Conservation (phyloP, 257 asterid genomes). For the Cruciata laevipes region DNA sequence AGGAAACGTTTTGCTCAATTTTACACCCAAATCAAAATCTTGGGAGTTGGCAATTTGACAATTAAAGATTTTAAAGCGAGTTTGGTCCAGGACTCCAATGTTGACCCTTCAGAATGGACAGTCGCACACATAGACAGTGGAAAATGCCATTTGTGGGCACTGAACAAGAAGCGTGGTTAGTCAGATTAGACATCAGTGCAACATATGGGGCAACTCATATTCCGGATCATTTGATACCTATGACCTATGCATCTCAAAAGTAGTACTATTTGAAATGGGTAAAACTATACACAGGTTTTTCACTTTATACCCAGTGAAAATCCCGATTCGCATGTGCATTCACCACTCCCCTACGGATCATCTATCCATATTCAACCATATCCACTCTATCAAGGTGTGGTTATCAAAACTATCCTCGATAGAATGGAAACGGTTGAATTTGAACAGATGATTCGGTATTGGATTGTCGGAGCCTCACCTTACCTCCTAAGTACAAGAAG, state of each 20-base stretch:
- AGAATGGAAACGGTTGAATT: background rate
- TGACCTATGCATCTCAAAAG: background rate
- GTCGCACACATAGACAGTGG: constrained; percentile 2
- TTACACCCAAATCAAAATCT: too few species aligned
- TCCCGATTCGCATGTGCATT: too few species aligned
- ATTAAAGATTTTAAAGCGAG: background rate
- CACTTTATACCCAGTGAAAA: too few species aligned
- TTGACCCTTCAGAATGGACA: constrained; percentile 10
- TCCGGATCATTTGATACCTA: background rate
- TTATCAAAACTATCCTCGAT: background rate
- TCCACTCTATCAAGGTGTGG: background rate
- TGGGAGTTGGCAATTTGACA: background rate
- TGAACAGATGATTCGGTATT: background rate
- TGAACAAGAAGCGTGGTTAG: background rate
- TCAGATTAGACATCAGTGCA: background rate
- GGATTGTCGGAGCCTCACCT: background rate
- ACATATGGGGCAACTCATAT: background rate
- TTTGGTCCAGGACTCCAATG: constrained; percentile 1
- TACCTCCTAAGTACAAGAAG: background rate
- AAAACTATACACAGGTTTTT: background rate
- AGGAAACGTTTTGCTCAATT: background rate
- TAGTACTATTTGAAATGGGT: background rate
- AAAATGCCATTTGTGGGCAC: background rate
- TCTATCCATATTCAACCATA: background rate
- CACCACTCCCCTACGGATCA: background rate